These are phyloP conservation scores for Solanum chilense DNA, from an alignment of 257 asterid species.

Conservation along the genomic window DNA sequence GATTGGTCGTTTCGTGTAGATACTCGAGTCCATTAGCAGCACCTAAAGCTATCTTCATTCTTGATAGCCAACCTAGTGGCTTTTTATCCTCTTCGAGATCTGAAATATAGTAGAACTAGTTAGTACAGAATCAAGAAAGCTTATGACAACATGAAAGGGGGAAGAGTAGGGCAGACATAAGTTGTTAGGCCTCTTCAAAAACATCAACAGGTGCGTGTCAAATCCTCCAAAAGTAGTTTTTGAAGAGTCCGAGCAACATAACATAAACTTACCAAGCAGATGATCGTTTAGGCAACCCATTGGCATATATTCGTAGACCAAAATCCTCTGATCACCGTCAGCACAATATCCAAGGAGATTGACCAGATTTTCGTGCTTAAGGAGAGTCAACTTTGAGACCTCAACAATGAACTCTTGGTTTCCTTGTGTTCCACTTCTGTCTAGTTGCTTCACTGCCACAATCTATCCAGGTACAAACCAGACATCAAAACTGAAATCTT, in stretches of 20 bases:
- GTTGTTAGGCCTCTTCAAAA: background rate
- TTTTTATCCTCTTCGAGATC: conserved; percentile 27
- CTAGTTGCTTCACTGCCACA: conserved; percentile 18
- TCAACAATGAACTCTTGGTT: conserved; percentile 14
- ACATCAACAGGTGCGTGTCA: background rate
- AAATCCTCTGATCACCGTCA: conserved; percentile 22
- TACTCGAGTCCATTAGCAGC: conserved; percentile 60
- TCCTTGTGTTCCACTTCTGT: conserved; percentile 16
- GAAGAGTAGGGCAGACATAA: background rate
- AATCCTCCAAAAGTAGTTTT: background rate
- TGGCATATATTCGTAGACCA: conserved; percentile 17
- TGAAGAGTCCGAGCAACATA: background rate
- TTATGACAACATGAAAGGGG: background rate
- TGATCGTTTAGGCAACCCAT: conserved; percentile 9
- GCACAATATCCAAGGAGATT: conserved; percentile 17
- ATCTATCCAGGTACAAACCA: background rate
- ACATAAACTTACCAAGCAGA: conserved; percentile 2
- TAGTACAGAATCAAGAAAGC: background rate
- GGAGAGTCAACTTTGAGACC: conserved; percentile 7
- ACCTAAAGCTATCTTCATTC: conserved; percentile 65
- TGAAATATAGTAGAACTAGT: conserved; percentile 1
- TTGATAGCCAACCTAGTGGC: conserved; percentile 39
- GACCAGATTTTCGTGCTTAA: conserved; percentile 9
- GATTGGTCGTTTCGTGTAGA: conserved; percentile 48
- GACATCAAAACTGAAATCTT: background rate